Conservation (phyloP, 768 basidiomycete genomes). For the Crucibulum laeve region DNA sequence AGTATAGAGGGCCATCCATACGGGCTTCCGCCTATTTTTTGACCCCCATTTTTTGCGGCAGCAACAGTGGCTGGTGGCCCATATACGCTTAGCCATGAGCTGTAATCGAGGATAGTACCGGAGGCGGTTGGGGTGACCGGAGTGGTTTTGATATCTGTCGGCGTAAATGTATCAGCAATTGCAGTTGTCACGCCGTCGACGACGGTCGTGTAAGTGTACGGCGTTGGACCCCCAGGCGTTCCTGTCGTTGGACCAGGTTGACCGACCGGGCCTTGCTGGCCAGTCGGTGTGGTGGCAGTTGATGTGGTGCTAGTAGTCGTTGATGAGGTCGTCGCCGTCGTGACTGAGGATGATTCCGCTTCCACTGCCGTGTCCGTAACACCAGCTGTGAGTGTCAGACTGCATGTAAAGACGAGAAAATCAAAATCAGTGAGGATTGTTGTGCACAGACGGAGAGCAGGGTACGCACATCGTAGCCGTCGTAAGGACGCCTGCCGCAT, state of each 20-base stretch:
- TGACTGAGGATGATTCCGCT: constrained; percentile 16
- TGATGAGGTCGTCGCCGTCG: constrained; percentile 12
- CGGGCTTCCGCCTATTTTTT: constrained; percentile 5
- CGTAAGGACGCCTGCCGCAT: constrained; percentile 30
- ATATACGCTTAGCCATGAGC: constrained; percentile 24
- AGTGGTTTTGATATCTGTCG: constrained; percentile 29
- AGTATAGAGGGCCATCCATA: constrained; percentile 3
- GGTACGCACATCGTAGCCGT: constrained; percentile 39
- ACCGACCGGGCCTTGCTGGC: constrained; percentile 52
- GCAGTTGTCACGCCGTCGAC: constrained; percentile 28
- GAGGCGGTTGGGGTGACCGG: constrained; percentile 14
- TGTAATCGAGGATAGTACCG: constrained; percentile 31
- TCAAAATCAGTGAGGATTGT: neutral
- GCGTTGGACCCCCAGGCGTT: constrained; percentile 41
- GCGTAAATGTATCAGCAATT: constrained; percentile 33
- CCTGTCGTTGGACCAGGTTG: constrained; percentile 37
- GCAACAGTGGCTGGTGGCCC: constrained; percentile 15
- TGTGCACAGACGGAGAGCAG: too few species aligned
- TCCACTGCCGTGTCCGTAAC: constrained; percentile 10
- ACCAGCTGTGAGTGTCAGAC: constrained; percentile 21
- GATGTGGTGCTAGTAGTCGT: constrained; percentile 15
- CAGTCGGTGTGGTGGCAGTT: constrained; percentile 8
- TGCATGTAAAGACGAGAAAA: constrained; percentile 3
- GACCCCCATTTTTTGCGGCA: neutral
- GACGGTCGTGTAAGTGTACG: constrained; percentile 47